Evolutionary conservation across 257 asterid species (phyloP), one percentile per base, ranked within the genome.

Genomic region (Nicotiana attenuata): DNA sequence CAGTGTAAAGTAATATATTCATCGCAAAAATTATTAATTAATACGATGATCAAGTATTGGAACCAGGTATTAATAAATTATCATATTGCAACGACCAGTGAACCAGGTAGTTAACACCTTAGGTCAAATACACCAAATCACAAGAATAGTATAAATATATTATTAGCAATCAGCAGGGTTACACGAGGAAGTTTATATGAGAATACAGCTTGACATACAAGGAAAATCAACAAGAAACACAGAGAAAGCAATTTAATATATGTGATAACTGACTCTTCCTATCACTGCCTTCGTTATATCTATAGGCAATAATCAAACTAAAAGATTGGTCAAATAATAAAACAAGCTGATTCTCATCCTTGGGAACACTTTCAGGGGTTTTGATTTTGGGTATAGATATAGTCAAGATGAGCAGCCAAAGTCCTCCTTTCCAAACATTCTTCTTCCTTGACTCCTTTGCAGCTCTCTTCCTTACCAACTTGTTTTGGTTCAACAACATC

Each of bases 401-500:
- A 92, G 81, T 92, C 97, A 63, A 82, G 60, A 85, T 91, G 96
- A 41, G 96, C 96, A 80, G 68, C 88, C 17, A 90, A 86, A 20
- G 96, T 90, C 64, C 94, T 90, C 76, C 94, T 90, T 92, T 80
- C 90, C 84, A 92, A 87, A 81, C 96, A 92, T 84, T 92, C 96
- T 75, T 75, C 80, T 26, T 28, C 91, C 47, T 86, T 85, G 13
- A 88, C 52, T 69, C 92, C 95, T 19, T 63, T 71, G 88, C 93
- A 91, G 76, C 24, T 85, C 50, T 87, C 87, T 84, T 89, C 92
- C 84, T 57, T 65, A 11, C 57, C 66, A 61, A 24, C 79, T 5
- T 73, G 16, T 38, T 66, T 65, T 53, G 80, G 31, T 29, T 59
- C 80, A 5, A 83, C 81, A 65, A 28, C 73, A 52, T 57, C 80